phyloP scores from a whole-genome alignment of 176 grass and related monocot species.

The Zea mays region DNA sequence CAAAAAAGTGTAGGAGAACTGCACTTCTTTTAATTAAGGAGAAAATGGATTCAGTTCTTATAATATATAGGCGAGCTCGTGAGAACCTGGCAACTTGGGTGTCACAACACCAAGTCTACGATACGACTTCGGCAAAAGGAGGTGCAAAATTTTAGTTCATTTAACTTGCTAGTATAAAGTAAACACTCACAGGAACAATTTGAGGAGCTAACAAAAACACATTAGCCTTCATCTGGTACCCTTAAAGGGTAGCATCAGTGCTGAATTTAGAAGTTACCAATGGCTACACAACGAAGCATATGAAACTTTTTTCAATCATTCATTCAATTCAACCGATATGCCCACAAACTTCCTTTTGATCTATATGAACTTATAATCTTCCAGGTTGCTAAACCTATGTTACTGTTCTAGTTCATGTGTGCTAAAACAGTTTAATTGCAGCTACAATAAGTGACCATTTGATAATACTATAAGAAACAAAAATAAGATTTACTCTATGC shows the following conservation, averaged over 20 bases:
- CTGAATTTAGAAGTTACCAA: not conserved
- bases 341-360: not conserved
- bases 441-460: not conserved
- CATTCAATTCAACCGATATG: not conserved
- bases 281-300: not conserved
- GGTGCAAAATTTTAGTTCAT: not conserved
- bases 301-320: not conserved
- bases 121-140: not conserved
- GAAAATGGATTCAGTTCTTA: not conserved
- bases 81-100: not conserved
- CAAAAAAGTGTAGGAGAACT: too few relatives aligned
- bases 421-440: conserved; percentile 13
- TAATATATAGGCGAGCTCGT: not conserved
- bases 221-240: not conserved
- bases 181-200: not conserved
- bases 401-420: not conserved
- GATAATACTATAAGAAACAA: too few relatives aligned
- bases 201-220: not conserved
- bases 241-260: not conserved
- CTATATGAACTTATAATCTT: not conserved
- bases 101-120: not conserved
- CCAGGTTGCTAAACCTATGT: not conserved
- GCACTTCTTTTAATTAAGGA: not conserved
- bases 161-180: not conserved
- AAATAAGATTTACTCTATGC: too few relatives aligned